Conservation (phyloP, 768 basidiomycete species). For the Tephrocybe sp. region DNA sequence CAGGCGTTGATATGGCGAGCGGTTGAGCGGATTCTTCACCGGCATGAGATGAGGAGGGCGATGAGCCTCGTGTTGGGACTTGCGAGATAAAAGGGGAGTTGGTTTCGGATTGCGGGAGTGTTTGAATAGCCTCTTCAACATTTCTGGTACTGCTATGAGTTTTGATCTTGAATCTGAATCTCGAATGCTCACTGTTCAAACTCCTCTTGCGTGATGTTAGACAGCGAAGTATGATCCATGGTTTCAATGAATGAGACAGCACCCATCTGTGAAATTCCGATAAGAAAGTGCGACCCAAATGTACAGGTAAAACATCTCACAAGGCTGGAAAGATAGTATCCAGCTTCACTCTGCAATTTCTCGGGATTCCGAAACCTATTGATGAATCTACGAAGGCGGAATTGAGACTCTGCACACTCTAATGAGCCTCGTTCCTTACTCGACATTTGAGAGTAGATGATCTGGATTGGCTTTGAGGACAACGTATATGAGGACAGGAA, state of each 20-base stretch:
- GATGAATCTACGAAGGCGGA: constrained; percentile 66
- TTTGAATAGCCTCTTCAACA: constrained; percentile 51
- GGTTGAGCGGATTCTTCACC: constrained; percentile 91
- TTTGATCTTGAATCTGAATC: not conserved
- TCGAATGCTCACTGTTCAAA: constrained; percentile 66
- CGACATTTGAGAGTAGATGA: constrained; percentile 91
- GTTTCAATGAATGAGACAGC: constrained; percentile 97
- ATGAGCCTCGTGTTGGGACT: constrained; percentile 21
- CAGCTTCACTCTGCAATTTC: constrained; percentile 92
- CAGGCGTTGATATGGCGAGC: constrained; percentile 60
- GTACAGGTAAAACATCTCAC: constrained; percentile 34
- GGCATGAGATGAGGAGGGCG: constrained; percentile 44
- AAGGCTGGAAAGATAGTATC: constrained; percentile 94
- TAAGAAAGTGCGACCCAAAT: not conserved
- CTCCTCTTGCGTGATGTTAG: constrained; percentile 90
- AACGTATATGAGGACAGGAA: constrained; percentile 92
- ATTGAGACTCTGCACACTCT: not conserved
- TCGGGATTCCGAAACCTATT: constrained; percentile 88
- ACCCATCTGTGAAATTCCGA: constrained; percentile 62
- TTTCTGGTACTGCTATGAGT: constrained; percentile 31
- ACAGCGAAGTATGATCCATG: constrained; percentile 93
- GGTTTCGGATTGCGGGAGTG: constrained; percentile 44
- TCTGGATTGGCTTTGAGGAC: constrained; percentile 93
- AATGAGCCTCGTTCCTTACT: constrained; percentile 48
- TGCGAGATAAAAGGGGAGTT: constrained; percentile 32